phyloP scores from a whole-genome alignment of 768 basidiomycete species.

The Nidularia sp. region DNA sequence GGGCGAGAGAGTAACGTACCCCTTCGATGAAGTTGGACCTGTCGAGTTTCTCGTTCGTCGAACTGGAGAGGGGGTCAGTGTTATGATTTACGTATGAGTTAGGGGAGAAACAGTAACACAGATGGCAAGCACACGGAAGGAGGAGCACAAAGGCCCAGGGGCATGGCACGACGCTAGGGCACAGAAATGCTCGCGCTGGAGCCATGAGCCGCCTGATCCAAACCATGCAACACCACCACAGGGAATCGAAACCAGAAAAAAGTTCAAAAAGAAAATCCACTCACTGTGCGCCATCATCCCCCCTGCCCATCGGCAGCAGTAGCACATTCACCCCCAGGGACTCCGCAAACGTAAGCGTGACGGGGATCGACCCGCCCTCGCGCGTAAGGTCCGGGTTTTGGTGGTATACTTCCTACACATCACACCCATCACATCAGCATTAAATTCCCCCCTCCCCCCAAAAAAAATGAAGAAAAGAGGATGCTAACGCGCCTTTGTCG shows the following conservation, averaged over 20 bases:
- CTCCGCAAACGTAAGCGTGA: conserved; percentile 92
- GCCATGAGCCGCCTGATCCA: too few relatives aligned
- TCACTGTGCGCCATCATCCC: conserved; percentile 92
- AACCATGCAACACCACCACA: too few relatives aligned
- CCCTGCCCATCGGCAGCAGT: conserved; percentile 88
- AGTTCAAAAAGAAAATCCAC: conserved; percentile 13
- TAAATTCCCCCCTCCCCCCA: too few relatives aligned
- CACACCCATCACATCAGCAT: background rate
- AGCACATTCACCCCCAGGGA: conserved; percentile 82
- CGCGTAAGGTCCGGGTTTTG: conserved; percentile 79
- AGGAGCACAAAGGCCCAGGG: too few relatives aligned
- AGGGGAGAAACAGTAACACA: conserved; percentile 9
- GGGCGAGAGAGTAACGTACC: conserved; percentile 35
- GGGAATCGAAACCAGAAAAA: too few relatives aligned
- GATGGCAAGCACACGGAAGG: too few relatives aligned
- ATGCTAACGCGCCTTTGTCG: conserved; percentile 60
- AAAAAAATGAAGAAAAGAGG: background rate
- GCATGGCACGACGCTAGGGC: too few relatives aligned
- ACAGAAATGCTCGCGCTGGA: too few relatives aligned
- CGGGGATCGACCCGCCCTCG: conserved; percentile 93
- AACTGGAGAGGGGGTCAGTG: conserved; percentile 35
- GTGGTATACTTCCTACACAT: conserved; percentile 52
- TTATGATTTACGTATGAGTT: background rate
- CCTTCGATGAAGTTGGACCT: conserved; percentile 84
- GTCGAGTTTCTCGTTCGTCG: conserved; percentile 95